Evolutionary conservation across 345 rosid genomes (phyloP).

Genomic region (Adansonia digitata): DNA sequence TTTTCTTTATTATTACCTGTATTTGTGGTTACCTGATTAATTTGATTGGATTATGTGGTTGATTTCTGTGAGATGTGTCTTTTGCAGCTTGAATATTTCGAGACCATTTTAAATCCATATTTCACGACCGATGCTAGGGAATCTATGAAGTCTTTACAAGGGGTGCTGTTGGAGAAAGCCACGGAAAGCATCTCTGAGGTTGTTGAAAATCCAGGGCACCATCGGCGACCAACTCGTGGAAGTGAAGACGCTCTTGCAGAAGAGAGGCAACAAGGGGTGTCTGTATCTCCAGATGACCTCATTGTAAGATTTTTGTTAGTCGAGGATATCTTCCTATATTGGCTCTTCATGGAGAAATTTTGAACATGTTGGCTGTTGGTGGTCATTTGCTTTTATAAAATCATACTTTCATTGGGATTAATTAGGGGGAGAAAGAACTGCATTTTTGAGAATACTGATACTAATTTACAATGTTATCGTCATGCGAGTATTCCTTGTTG

Average conservation of each 20-base stretch:
- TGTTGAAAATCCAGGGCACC: constrained; percentile 63
- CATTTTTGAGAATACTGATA: not conserved
- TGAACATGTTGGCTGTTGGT: not conserved
- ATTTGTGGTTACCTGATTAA: not conserved
- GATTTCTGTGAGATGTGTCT: constrained; percentile 13
- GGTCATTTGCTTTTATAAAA: not conserved
- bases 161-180: constrained; percentile 79
- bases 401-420: not conserved
- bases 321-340: not conserved
- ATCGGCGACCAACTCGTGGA: constrained; percentile 84
- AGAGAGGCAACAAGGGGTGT: constrained; percentile 66
- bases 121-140: constrained; percentile 76
- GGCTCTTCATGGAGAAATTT: not conserved
- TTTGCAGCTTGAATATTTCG: constrained; percentile 94
- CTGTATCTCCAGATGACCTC: constrained; percentile 88
- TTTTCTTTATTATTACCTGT: not conserved
- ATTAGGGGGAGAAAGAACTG: not conserved
- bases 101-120: constrained; percentile 73
- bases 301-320: constrained; percentile 50
- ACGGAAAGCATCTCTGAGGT: constrained; percentile 64
- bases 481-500: not conserved
- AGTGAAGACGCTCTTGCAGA: constrained; percentile 86
- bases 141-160: constrained; percentile 78
- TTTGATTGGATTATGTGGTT: constrained; percentile 5
- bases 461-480: not conserved